phyloP scores from a whole-genome alignment of 1,284 basidiomycete species.

The Somion occarium region DNA sequence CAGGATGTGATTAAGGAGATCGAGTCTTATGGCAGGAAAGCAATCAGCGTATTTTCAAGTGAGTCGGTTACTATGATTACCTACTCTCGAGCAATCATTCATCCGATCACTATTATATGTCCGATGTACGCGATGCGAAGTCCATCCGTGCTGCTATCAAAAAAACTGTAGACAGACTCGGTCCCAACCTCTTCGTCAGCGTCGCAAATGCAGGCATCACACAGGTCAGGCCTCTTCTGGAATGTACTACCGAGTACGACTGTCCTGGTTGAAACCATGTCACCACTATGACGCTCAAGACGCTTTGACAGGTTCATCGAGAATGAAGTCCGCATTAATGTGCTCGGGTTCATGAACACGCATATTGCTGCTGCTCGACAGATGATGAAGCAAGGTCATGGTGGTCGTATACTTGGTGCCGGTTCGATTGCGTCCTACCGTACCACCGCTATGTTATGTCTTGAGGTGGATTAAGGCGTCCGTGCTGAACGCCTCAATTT shows the following conservation, averaged over 20 bases:
- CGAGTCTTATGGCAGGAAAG: slow-evolving; percentile 28
- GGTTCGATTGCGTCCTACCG: slow-evolving; percentile 30
- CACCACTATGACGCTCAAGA: neutral
- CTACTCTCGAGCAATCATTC: too few species aligned
- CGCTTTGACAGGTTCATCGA: slow-evolving; percentile 24
- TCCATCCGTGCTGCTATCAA: slow-evolving; percentile 30
- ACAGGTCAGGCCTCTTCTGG: slow-evolving; percentile 27
- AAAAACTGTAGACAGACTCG: slow-evolving; percentile 28
- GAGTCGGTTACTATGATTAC: too few species aligned
- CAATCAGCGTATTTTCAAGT: slow-evolving; percentile 26
- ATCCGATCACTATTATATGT: too few species aligned
- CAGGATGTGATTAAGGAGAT: slow-evolving; percentile 29
- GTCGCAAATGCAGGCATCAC: slow-evolving; percentile 39
- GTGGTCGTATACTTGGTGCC: slow-evolving; percentile 37
- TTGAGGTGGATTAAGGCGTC: neutral
- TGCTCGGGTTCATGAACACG: slow-evolving; percentile 31
- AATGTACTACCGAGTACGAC: slow-evolving; percentile 28
- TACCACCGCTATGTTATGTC: slow-evolving; percentile 18
- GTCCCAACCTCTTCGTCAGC: slow-evolving; percentile 28
- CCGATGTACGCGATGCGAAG: slow-evolving; percentile 27
- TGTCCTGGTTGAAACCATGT: neutral
- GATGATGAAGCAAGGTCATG: slow-evolving; percentile 38
- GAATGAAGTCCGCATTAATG: slow-evolving; percentile 30
- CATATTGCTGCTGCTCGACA: slow-evolving; percentile 34
- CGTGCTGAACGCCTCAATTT: slow-evolving; percentile 5